Base-by-base conservation (phyloP, 306 rosid species). In the Clitoria ternatea region DNA sequence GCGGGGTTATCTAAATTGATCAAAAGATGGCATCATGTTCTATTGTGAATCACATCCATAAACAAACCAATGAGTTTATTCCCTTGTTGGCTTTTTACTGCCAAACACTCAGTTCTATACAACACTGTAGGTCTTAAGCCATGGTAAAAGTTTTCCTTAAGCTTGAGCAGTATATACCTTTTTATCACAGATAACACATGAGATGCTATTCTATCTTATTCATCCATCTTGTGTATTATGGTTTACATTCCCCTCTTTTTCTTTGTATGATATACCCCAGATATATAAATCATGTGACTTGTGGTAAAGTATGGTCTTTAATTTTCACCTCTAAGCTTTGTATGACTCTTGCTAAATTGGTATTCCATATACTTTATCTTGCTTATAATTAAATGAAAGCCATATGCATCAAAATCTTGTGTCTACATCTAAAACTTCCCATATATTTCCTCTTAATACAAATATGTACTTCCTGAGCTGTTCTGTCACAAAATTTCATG, bases 381-480 rank as follows among this genome's bases (percentile, higher is more conserved):
- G 60, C 60, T 23, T 53, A 33, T 54, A 54, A 36, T 54, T 54
- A 12, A 54, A 54, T 57, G 22, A 57, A n/a, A 14, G 18, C 4
- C 15, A 7, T 8, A 15, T 32, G 7, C 17, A 15, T n/a, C n/a
- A n/a, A n/a, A 32, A 15, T 33, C 44, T 33, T 59, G n/a, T n/a
- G n/a, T n/a, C n/a, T n/a, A n/a, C n/a, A n/a, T n/a, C n/a, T n/a
- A n/a, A n/a, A n/a, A n/a, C n/a, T n/a, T n/a, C n/a, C n/a, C n/a
- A n/a, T n/a, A n/a, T n/a, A n/a, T n/a, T n/a, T n/a, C 44, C n/a
- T 59, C 69, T 61, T 32, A 65, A 64, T 67, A 44, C 47, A 59
- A 27, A 26, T 33, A n/a, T 42, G 56, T 67, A 50, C 64, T 53
- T 61, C 64, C 50, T 3, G 26, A 39, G 43, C 36, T 44, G 66